Evolutionary conservation across 129 eudicot genomes (phyloP), one percentile per base, ranked within the genome.

Genomic region (Rutidosis leptorrhynchoides): DNA sequence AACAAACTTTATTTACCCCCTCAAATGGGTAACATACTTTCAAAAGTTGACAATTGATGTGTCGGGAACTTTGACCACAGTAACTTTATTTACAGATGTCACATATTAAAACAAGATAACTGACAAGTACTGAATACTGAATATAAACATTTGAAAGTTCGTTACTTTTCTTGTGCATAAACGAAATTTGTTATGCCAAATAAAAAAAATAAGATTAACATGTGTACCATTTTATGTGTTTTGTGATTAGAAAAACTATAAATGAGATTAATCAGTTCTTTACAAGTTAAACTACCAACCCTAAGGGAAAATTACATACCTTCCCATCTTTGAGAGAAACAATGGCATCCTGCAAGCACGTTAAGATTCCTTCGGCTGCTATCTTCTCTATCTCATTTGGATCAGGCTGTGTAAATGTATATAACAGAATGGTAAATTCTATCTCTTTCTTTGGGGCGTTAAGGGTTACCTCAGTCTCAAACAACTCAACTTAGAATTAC

Each of bases 341-440:
- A 58, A 90, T 76, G 53, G 97, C 83, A 49, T 90, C 97, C 37
- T 90, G 97, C 62, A 90, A 82, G 75, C 95, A 90, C 46, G 91
- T 90, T 49, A 90, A 73, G 73, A 90, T 83, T 61, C 97, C 95
- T 80, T 84, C 91, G 27, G 95, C 87, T 69, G 97, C 95, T 79
- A 90, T 73, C 71, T 78, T 84, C 77, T 80, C 76, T 52, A 86
- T 83, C 69, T 86, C 97, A 57, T 79, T 65, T 63, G 83, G 74
- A 69, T 84, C 89, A 16, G 91, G 97, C 95, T 90, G 84, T 54
- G 66, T 60, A 26, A 12, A 74, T 49, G 67, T 59, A 59, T 37
- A 64, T 24, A 22, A 64, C 22, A 6, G 19, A 77, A 63, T 35
- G 16, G 16, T n/a, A 55, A 12, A 9, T 15, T 17, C 30, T 30